phyloP scores from a whole-genome alignment of 2,329 filamentous ascomycete genomes.

The Aspergillus versicolor region DNA sequence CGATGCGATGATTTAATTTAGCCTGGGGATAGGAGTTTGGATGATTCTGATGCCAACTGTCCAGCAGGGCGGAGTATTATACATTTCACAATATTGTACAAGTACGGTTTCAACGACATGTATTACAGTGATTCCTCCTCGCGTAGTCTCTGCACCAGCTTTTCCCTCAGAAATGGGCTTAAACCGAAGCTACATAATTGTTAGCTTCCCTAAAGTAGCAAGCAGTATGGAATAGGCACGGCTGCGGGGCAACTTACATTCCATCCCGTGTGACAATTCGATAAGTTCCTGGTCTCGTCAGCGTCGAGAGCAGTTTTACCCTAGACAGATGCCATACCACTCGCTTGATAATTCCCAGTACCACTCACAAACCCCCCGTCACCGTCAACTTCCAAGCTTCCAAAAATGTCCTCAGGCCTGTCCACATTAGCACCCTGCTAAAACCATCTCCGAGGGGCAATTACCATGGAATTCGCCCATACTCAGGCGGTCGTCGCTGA shows the following conservation, averaged over 20 bases:
- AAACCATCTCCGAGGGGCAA: neutral
- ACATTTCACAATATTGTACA: constrained; percentile 18
- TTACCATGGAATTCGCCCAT: constrained; percentile 61
- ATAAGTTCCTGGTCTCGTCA: constrained; percentile 52
- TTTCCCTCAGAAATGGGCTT: constrained; percentile 51
- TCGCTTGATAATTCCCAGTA: constrained; percentile 59
- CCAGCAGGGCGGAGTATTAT: constrained; percentile 18
- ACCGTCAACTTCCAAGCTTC: constrained; percentile 62
- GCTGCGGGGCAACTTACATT: constrained; percentile 44
- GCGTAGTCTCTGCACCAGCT: constrained; percentile 49
- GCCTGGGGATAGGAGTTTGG: neutral
- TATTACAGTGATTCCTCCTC: constrained; percentile 27
- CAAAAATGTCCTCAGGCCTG: constrained; percentile 65
- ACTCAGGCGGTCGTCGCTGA: constrained; percentile 59
- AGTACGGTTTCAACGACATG: constrained; percentile 5
- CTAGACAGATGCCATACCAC: constrained; percentile 42
- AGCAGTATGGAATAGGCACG: neutral
- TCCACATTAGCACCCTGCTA: constrained; percentile 12
- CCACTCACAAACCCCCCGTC: constrained; percentile 57
- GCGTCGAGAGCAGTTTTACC: neutral
- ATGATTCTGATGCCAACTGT: constrained; percentile 39
- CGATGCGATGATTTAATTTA: neutral
- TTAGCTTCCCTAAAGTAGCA: constrained; percentile 20
- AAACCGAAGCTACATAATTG: constrained; percentile 38
- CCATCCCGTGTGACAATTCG: constrained; percentile 60